Evolutionary conservation across 2,329 filamentous ascomycete species (phyloP).

Genomic region (Diplodia scrobiculata): DNA sequence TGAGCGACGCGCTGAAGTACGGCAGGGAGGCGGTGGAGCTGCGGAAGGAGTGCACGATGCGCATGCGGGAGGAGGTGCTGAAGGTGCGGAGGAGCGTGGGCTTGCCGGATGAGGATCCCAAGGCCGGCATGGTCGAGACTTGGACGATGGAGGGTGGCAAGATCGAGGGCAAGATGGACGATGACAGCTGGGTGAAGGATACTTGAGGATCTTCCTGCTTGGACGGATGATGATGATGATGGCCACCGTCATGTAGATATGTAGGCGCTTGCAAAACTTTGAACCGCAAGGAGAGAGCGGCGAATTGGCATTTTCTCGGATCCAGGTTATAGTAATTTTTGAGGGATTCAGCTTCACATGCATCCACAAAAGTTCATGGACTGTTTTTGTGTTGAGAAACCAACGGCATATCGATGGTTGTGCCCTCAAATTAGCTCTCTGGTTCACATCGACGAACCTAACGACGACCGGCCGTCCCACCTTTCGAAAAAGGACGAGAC

Average conservation of each 20-base stretch:
- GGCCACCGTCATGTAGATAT: conserved; percentile 5
- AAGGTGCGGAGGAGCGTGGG: conserved; percentile 73
- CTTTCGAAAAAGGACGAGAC: not conserved
- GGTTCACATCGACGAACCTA: conserved; percentile 28
- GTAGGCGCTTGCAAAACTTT: not conserved
- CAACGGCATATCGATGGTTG: not conserved
- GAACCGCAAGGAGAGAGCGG: not conserved
- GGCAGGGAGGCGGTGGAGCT: conserved; percentile 74
- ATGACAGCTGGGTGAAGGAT: conserved; percentile 63
- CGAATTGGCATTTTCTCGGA: not conserved
- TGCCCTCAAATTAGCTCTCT: conserved; percentile 30
- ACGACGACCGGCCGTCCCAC: not conserved
- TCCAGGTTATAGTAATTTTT: not conserved
- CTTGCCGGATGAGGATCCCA: conserved; percentile 77
- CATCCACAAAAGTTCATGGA: not conserved
- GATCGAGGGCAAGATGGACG: conserved; percentile 60
- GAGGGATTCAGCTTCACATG: not conserved
- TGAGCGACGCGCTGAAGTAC: conserved; percentile 65
- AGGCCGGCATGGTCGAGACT: conserved; percentile 72
- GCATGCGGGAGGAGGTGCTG: conserved; percentile 76
- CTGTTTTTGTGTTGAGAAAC: not conserved
- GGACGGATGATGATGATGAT: not conserved
- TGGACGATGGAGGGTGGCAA: conserved; percentile 65
- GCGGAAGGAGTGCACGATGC: conserved; percentile 75
- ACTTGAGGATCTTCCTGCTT: conserved; percentile 39